phyloP scores from a whole-genome alignment of 352 stramenopile species.

The Lagenidium giganteum region DNA sequence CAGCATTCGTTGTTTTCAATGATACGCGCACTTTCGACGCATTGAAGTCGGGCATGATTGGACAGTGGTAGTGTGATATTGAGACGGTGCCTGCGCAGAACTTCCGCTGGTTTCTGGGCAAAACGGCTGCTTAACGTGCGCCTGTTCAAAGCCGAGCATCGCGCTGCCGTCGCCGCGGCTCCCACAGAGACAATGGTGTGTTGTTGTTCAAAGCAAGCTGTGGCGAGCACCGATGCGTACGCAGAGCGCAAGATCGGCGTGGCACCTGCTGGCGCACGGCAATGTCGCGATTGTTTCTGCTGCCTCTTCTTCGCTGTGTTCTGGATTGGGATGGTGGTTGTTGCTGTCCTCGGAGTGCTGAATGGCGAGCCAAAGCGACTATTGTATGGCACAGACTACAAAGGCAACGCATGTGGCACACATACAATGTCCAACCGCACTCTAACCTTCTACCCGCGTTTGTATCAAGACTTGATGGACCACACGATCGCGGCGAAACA shows the following conservation, averaged over 20 bases:
- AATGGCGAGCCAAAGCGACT: constrained; percentile 65
- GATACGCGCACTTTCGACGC: too few relatives aligned
- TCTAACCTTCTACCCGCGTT: constrained; percentile 72
- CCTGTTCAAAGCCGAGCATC: too few relatives aligned
- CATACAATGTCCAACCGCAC: constrained; percentile 16
- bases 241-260: constrained; percentile 30
- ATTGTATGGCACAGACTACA: constrained; percentile 70
- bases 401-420: constrained; percentile 69
- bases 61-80: too few relatives aligned
- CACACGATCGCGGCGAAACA: constrained; percentile 39
- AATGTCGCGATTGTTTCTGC: constrained; percentile 71
- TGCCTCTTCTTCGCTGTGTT: constrained; percentile 63
- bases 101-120: too few relatives aligned
- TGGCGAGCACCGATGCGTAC: constrained; percentile 24
- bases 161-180: too few relatives aligned
- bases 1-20: too few relatives aligned
- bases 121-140: too few relatives aligned
- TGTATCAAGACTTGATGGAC: constrained; percentile 71
- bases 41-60: too few relatives aligned
- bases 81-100: too few relatives aligned
- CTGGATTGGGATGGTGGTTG: constrained; percentile 66
- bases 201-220: constrained; percentile 57
- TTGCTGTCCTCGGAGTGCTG: constrained; percentile 45
- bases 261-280: constrained; percentile 41
- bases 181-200: too few relatives aligned